Evolutionary conservation across 2,329 filamentous ascomycete species (phyloP), one percentile per base, ranked within the genome.

Genomic region (Ascochyta rabiei): DNA sequence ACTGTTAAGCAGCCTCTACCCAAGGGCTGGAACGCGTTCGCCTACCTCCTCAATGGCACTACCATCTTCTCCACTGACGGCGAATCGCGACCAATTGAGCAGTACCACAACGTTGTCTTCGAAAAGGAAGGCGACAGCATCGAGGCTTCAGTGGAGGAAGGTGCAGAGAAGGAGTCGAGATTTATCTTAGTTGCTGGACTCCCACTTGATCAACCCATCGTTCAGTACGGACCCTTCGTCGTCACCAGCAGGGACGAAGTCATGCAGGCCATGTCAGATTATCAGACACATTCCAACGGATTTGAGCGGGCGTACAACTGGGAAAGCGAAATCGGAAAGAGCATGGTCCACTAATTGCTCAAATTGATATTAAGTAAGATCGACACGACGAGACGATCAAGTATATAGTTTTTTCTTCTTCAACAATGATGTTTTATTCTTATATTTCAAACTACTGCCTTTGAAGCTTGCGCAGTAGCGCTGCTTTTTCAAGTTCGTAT

Each of bases 31-130:
- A 97, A 96, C 74, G 86, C 90, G 1, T 98, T 98, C 69, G 87
- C 88, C 15, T 98, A 97, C 75, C 88, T 86, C 3, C 81, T 98
- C n/a, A 82, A 87, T 55, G 93, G 93, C 19, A 84, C 82, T 7
- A 86, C 86, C 1, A 79, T 79, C 65, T 90, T 89, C 73, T 71
- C 69, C 0, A 68, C 70, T 0, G 63, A 58, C 44, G 64, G 68
- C 39, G 67, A 69, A n/a, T 72, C 70, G 23, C 61, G 69, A 28
- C 69, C 69, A 1, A 83, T 93, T 13, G 80, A 81, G 51, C 84
- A 89, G 70, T 97, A 86, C 73, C 87, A 97, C 77, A 97, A 95
- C 72, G 89, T 95, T 21, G 90, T 97, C 6, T 96, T 98, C 70
- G 88, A 91, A 67, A 84, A 87, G 61, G 80, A 84, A 24, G 93